Percentiles rank a stretch among this genome's conserved stretches.
These are phyloP conservation scores for Podila epicladia DNA, from an alignment of 192 early-diverging fungal species.

Conservation along the genomic window DNA sequence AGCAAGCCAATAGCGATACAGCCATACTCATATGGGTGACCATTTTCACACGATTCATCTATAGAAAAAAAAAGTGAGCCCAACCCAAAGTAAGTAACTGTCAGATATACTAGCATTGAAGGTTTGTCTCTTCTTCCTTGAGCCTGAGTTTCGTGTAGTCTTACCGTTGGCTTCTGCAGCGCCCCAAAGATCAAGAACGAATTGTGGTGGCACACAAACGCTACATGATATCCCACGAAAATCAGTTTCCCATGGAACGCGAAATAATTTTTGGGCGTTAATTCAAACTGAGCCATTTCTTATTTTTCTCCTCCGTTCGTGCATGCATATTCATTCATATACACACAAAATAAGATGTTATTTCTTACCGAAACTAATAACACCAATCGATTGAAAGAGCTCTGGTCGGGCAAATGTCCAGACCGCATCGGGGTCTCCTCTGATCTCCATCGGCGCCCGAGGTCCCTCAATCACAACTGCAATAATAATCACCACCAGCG, in stretches of 20 bases:
- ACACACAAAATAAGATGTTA: background rate
- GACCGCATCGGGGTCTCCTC: slow-evolving; percentile 53
- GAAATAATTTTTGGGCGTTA: background rate
- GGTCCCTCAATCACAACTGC: slow-evolving; percentile 78
- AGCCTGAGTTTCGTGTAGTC: background rate
- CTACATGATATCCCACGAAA: slow-evolving; percentile 40
- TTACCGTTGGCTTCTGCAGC: slow-evolving; percentile 77
- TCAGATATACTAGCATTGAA: background rate
- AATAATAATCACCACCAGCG: slow-evolving; percentile 83
- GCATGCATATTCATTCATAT: background rate
- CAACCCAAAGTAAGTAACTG: background rate
- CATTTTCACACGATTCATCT: slow-evolving; percentile 82
- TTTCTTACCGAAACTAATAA: slow-evolving; percentile 85
- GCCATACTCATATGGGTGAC: slow-evolving; percentile 85
- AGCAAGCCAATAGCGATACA: slow-evolving; percentile 75
- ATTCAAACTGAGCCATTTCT: background rate
- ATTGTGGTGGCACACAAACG: slow-evolving; percentile 97
- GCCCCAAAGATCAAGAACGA: slow-evolving; percentile 92
- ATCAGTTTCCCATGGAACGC: no score
- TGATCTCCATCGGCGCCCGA: slow-evolving; percentile 57
- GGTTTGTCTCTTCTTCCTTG: no score
- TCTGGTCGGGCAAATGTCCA: slow-evolving; percentile 60
- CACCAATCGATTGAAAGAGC: slow-evolving; percentile 83
- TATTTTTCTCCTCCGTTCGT: background rate
- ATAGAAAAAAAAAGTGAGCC: slow-evolving; percentile 7